These are phyloP conservation scores for Talaromyces sp. DNA, from an alignment of 2,329 filamentous ascomycete species.

Conservation along the genomic window DNA sequence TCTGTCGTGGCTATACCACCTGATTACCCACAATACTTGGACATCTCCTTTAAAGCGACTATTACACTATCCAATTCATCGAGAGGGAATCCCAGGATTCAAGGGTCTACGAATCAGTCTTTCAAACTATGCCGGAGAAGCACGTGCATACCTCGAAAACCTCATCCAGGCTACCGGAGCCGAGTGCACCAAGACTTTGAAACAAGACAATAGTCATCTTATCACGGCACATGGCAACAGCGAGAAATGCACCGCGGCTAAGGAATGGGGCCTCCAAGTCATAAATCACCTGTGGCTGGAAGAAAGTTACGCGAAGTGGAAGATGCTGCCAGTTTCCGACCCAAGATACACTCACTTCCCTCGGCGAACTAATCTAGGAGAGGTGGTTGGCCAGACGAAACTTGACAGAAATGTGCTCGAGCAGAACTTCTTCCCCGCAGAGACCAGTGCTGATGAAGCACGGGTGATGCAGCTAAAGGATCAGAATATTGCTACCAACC, in stretches of 20 bases:
- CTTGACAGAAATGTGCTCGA: conserved; percentile 69
- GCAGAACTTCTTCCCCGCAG: conserved; percentile 55
- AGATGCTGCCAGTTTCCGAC: conserved; percentile 65
- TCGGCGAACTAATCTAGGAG: conserved; percentile 79
- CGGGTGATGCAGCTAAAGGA: conserved; percentile 31
- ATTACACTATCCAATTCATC: conserved; percentile 83
- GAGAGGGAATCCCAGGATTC: conserved; percentile 73
- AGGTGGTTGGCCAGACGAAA: conserved; percentile 84
- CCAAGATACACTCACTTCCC: conserved; percentile 82
- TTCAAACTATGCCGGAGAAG: conserved; percentile 94
- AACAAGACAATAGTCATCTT: conserved; percentile 89
- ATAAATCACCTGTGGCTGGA: conserved; percentile 97
- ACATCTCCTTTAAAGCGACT: conserved; percentile 76
- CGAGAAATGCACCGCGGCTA: conserved; percentile 87
- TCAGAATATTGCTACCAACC: conserved; percentile 22
- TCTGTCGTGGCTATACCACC: conserved; percentile 84
- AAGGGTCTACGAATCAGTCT: conserved; percentile 71
- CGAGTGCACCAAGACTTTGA: conserved; percentile 91
- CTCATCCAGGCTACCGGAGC: conserved; percentile 78
- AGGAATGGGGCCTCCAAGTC: conserved; percentile 85
- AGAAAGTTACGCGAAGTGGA: conserved; percentile 89
- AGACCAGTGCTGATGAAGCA: conserved; percentile 16
- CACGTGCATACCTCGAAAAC: conserved; percentile 88
- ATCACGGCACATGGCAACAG: conserved; percentile 84
- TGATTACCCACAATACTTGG: conserved; percentile 86